Evolutionary conservation across 768 basidiomycete species (phyloP).

Genomic region (Boletus pseudo-olivaceus): DNA sequence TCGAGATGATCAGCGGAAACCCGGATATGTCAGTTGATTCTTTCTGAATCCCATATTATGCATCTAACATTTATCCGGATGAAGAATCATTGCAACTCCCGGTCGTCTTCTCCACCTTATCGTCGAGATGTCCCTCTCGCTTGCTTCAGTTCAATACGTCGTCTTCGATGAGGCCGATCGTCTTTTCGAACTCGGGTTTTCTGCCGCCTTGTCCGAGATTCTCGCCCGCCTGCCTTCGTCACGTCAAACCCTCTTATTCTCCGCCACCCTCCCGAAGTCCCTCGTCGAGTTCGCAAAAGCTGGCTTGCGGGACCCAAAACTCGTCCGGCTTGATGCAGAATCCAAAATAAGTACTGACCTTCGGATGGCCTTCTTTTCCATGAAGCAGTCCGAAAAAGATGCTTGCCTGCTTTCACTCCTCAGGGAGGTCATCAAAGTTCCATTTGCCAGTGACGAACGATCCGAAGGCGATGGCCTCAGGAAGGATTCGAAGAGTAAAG

Average conservation of each 20-base stretch:
- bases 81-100: slow-evolving; percentile 94
- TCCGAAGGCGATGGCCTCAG: slow-evolving; percentile 21
- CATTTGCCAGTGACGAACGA: slow-evolving; percentile 41
- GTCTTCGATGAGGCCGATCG: slow-evolving; percentile 99
- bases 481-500: slow-evolving; percentile 46
- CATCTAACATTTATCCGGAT: slow-evolving; percentile 11
- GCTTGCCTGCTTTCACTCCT: slow-evolving; percentile 82
- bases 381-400: slow-evolving; percentile 93
- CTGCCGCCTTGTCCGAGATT: slow-evolving; percentile 87
- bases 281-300: slow-evolving; percentile 99
- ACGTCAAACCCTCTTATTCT: slow-evolving; percentile 93
- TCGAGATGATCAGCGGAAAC: slow-evolving; percentile 89
- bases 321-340: slow-evolving; percentile 94
- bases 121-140: slow-evolving; percentile 94
- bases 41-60: slow-evolving; percentile 3
- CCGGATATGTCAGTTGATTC: slow-evolving; percentile 80
- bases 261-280: slow-evolving; percentile 92
- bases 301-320: slow-evolving; percentile 87
- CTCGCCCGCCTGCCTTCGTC: slow-evolving; percentile 80
- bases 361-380: slow-evolving; percentile 89
- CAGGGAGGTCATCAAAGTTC: slow-evolving; percentile 83
- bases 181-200: slow-evolving; percentile 98
- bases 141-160: slow-evolving; percentile 82
- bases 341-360: slow-evolving; percentile 93
- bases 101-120: slow-evolving; percentile 95